Base-by-base conservation (phyloP, 1,284 basidiomycete species). In the Anthracocystis walkeri region DNA sequence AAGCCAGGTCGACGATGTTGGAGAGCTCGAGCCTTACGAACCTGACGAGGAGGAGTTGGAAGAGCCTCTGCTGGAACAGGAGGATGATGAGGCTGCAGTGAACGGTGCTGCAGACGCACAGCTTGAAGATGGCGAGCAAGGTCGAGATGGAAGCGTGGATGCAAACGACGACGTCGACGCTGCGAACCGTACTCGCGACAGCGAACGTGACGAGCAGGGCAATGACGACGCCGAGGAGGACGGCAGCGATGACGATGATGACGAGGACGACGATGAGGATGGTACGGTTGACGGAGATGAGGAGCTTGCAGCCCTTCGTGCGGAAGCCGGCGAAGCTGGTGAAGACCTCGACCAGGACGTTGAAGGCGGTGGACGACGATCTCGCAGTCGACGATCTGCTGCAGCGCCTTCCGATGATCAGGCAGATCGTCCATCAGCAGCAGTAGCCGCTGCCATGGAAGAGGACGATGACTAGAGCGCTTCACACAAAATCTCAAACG, bases 241-340 rank as follows among this genome's bases (percentile, higher is more conserved):
- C 6, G 57, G 35, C 16, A 29, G 4, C 4, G 62, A 68, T n/a
- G 65, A 55, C 40, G 67, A 65, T 16, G 70, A 73, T 2, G 74
- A 70, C 16, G 69, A 63, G 2, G 70, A 63, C 14, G 76, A 77
- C 41, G 75, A 79, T 8, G 76, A 80, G 31, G 75, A 76, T 29
- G 71, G 61, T 16, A 74, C 63, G 16, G 74, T 80, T 12, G 80
- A 80, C 40, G 78, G 57, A 23, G 80, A 82, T 51, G 79, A 82
- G 58, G 81, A 82, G 67, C 75, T 82, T 4, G 81, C 81, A 14
- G 79, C 73, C 18, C 56, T 82, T 33, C 68, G 64, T 41, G 75
- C 70, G 2, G 79, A 78, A 31, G 77, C 77, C n/a, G 66, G 66
- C 8, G 61, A 69, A 40, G 66, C 53, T n/a, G 78, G 74, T 20